A percentile compares a stretch with the other conserved stretches of the same genome.
Conservation (phyloP, 2,329 filamentous ascomycete genomes). For the Parastagonospora avenae region DNA sequence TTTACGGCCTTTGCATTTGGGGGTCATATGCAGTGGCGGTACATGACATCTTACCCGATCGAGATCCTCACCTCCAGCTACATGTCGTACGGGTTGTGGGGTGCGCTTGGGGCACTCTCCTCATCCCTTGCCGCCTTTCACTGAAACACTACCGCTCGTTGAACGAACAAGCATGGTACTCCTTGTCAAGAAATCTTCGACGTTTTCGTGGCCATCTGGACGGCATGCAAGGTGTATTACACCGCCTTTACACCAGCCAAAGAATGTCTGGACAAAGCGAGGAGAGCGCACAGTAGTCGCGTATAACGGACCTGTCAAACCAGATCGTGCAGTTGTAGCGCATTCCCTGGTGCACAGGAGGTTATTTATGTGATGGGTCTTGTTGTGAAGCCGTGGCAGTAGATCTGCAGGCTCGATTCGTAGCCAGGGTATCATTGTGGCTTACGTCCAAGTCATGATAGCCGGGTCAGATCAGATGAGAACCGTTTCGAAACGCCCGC, state of each 20-base stretch:
- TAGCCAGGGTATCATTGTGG: conserved; percentile 30
- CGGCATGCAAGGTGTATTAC: conserved; percentile 22
- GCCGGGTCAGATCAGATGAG: conserved; percentile 19
- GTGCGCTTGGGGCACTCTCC: neutral
- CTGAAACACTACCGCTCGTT: conserved; percentile 12
- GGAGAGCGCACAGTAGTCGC: conserved; percentile 17
- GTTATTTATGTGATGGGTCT: conserved; percentile 15
- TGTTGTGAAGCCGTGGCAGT: conserved; percentile 12
- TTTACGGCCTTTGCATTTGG: conserved; percentile 6
- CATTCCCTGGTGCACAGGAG: conserved; percentile 2
- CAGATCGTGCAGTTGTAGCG: conserved; percentile 30
- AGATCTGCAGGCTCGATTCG: conserved; percentile 25
- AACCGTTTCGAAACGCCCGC: conserved; percentile 20
- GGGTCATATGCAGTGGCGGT: conserved; percentile 3
- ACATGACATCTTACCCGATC: neutral
- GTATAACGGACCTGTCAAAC: conserved; percentile 29
- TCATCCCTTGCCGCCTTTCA: conserved; percentile 16
- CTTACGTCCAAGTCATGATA: conserved; percentile 12
- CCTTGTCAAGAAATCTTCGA: conserved; percentile 11
- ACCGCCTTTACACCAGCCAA: conserved; percentile 22
- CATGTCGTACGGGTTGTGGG: conserved; percentile 3
- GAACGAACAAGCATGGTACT: conserved; percentile 9
- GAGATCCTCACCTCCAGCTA: neutral
- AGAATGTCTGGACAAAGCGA: conserved; percentile 20
- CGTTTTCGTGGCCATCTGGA: conserved; percentile 10